Evolutionary conservation across 106 monocot species (phyloP), one percentile per base, ranked within the genome.

Genomic region (Posidonia australis): DNA sequence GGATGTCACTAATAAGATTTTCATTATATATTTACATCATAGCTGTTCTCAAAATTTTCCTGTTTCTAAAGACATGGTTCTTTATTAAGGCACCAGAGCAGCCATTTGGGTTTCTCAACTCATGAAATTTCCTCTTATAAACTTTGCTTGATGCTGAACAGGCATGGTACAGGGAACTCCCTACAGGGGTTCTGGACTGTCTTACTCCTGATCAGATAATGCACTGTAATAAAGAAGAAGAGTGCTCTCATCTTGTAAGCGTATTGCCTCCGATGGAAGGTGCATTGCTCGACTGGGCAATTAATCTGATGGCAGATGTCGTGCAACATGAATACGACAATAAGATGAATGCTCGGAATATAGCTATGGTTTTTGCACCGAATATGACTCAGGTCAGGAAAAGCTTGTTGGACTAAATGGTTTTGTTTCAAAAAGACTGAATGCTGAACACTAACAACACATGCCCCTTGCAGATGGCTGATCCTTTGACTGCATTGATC

Each of bases 141-240:
- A 13, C 14, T 49, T 49, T 4, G 3, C 1, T 49, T 36, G 36
- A 36, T 7, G 7, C n/a, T 58, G 5, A 6, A 17, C 59, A 93
- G 89, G 93, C 93, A 62, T 93, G 93, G 93, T 89, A 89, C 72
- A 77, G 93, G 66, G 93, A 93, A 78, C 83, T 93, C 18, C 93
- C 93, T 0, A 75, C 72, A 13, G 93, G 93, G 14, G 73, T 93
- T 19, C 72, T 89, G 12, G 93, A 93, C 67, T 70, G 76, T 0
- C 68, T 89, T 1, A 79, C 86, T 1, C 89, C 93, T 29, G 86
- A 93, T 31, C 81, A 84, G 62, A 86, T 93, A 53, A 80, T 89
- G 89, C 81, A 79, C 21, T 93, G 89, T 46, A 81, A 86, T 65
- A 81, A 81, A 0, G 83, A 89, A 80, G 86, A 81, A 65, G 86